A percentile compares a stretch with the other conserved stretches of the same genome.
phyloP scores from a whole-genome alignment of 305 asterid genomes.

The Solanum aculeatissimum region DNA sequence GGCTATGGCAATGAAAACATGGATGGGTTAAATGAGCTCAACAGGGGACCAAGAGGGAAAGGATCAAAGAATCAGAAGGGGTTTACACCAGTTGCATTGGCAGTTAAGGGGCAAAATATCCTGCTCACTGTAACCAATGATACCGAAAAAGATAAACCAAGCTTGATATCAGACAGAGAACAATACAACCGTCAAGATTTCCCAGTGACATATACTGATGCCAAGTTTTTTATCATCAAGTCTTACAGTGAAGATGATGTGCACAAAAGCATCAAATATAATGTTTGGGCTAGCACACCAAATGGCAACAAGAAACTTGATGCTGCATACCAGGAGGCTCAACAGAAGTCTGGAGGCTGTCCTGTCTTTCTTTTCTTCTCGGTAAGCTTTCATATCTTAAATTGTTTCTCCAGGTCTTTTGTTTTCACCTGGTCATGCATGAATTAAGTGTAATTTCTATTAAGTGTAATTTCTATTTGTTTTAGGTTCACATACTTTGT shows the following conservation, averaged over 20 bases:
- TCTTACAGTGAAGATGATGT: conserved; percentile 92
- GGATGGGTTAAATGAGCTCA: conserved; percentile 53
- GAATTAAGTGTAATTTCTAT: neutral
- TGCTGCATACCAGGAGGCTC: conserved; percentile 40
- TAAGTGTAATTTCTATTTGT: neutral
- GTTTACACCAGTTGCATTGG: conserved; percentile 27
- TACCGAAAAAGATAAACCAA: conserved; percentile 19
- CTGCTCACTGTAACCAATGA: conserved; percentile 21
- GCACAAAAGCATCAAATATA: conserved; percentile 77
- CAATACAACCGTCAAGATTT: conserved; percentile 42
- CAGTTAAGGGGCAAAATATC: conserved; percentile 40
- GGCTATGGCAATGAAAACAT: conserved; percentile 31
- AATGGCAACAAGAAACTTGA: conserved; percentile 85
- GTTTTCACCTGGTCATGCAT: neutral
- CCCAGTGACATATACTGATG: conserved; percentile 37
- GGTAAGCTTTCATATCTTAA: conserved; percentile 14
- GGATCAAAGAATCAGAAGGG: conserved; percentile 32
- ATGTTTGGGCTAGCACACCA: conserved; percentile 79
- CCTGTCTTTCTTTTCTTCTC: conserved; percentile 62
- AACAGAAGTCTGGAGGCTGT: conserved; percentile 30
- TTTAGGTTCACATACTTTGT: neutral
- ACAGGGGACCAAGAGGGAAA: conserved; percentile 55
- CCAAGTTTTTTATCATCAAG: conserved; percentile 67
- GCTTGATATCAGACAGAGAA: conserved; percentile 25
- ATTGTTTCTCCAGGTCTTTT: neutral